Percentiles rank a stretch among this genome's conserved stretches.
Conservation (phyloP, 2,329 filamentous ascomycete species). For the Cladosporium sp. region DNA sequence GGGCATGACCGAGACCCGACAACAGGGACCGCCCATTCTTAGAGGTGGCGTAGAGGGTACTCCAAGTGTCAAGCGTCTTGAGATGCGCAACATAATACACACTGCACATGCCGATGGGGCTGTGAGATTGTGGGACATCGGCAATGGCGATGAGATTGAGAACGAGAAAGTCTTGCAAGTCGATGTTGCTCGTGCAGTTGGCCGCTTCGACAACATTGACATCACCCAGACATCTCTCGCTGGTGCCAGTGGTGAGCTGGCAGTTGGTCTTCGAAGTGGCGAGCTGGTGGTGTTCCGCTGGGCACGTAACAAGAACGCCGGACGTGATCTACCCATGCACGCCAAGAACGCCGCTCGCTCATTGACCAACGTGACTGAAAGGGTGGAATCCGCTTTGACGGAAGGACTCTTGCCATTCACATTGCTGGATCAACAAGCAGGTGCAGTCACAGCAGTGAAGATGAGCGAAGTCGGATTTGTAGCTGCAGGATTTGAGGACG, state of each 20-base stretch:
- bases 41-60: constrained; percentile 75
- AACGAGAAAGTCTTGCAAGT: constrained; percentile 80
- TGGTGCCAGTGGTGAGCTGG: constrained; percentile 79
- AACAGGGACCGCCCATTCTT: constrained; percentile 75
- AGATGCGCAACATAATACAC: constrained; percentile 80
- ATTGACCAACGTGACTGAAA: constrained; percentile 71
- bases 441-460: constrained; percentile 74
- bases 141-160: constrained; percentile 90
- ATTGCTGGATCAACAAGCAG: constrained; percentile 80
- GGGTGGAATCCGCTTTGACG: constrained; percentile 72
- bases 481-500: constrained; percentile 80
- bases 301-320: constrained; percentile 75
- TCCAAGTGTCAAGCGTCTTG: constrained; percentile 72
- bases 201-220: constrained; percentile 74
- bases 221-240: constrained; percentile 80
- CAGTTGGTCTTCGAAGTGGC: constrained; percentile 77
- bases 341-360: constrained; percentile 51
- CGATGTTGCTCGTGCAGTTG: constrained; percentile 80
- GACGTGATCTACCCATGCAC: constrained; percentile 59
- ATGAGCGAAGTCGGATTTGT: constrained; percentile 94
- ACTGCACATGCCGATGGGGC: constrained; percentile 89
- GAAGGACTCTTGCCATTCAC: constrained; percentile 80
- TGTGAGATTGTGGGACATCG: constrained; percentile 89
- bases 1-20: constrained; percentile 81
- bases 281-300: constrained; percentile 86